Base-by-base conservation (phyloP, 2,329 filamentous ascomycete genomes). In the Cladophialophora immunda region DNA sequence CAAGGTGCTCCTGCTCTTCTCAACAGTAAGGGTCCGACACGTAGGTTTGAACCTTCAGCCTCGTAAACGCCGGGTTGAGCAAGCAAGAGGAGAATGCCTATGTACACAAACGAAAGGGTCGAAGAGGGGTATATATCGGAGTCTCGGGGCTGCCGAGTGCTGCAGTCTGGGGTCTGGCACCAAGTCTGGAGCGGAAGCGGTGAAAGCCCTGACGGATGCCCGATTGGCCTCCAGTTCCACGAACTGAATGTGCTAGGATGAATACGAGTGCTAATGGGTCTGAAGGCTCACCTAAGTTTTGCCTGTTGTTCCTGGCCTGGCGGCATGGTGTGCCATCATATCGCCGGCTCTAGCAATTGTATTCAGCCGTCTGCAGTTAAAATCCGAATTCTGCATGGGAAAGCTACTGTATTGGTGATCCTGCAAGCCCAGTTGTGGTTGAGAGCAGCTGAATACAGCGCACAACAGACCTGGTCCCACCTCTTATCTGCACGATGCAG, bases 1-100 rank as follows among this genome's bases (percentile, higher is more conserved):
- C 7, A 47, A 47, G n/a, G 9, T 22, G 19, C 41, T 22, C 45
- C 19, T 50, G 45, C 45, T 50, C 45, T 50, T 50, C 15, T 22
- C 45, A 50, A 50, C 11, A 5, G 45, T 19, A n/a, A 45, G 38
- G 38, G 17, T 19, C n/a, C 2, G n/a, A 45, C 17, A 45, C 38
- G 38, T n/a, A 45, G 38, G 38, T 50, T 50, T 15, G 22, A 50
- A 13, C 45, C 22, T 50, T 50, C 45, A 50, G 45, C 45, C 45
- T 50, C 22, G 22, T 50, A 50, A 25, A 50, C 15, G 45, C 41
- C 22, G 11, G n/a, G 41, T 38, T 22, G 19, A 22, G n/a, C 41
- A 47, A 45, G 41, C 19, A 47, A n/a, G 19, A 47, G 41, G 41
- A 47, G n/a, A 11, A 47, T 47, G 41, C 1, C 11, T 47, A 47